Conservation (phyloP, 1,139 yeast species). For the Pichia sp. region DNA sequence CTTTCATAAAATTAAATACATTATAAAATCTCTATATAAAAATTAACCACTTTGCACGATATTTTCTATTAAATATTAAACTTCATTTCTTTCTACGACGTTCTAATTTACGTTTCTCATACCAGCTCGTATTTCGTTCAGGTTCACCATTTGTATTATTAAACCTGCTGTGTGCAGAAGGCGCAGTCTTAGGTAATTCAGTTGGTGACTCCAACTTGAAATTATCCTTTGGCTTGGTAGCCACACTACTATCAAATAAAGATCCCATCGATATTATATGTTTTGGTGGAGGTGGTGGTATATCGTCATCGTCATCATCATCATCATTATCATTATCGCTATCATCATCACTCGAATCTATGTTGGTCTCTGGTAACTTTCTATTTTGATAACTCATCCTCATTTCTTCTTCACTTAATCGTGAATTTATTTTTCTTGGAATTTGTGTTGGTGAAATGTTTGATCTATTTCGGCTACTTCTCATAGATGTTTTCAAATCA, state of each 20-base stretch:
- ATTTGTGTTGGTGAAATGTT: background rate
- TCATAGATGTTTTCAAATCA: conserved; percentile 19
- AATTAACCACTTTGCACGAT: background rate
- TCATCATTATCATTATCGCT: background rate
- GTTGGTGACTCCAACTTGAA: background rate
- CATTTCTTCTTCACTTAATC: conserved; percentile 13
- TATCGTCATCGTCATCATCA: conserved; percentile 8
- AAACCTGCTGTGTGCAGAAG: background rate
- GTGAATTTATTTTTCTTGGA: too few relatives aligned
- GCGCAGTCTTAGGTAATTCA: background rate
- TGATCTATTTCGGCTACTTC: background rate
- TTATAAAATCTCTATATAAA: background rate
- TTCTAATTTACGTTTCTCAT: conserved; percentile 14
- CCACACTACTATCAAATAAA: conserved; percentile 10
- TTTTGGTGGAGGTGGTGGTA: conserved; percentile 27
- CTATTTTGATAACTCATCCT: conserved; percentile 20
- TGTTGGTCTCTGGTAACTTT: conserved; percentile 15
- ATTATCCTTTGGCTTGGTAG: background rate
- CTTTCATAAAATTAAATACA: background rate
- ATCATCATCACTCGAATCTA: background rate
- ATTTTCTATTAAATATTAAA: background rate
- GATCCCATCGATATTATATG: conserved; percentile 20
- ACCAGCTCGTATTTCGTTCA: conserved; percentile 11
- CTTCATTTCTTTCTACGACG: conserved; percentile 6
- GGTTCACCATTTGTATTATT: background rate